Evolutionary conservation across 1,139 yeast species (phyloP), one percentile per base, ranked within the genome.

Genomic region (Candida mesenterica): DNA sequence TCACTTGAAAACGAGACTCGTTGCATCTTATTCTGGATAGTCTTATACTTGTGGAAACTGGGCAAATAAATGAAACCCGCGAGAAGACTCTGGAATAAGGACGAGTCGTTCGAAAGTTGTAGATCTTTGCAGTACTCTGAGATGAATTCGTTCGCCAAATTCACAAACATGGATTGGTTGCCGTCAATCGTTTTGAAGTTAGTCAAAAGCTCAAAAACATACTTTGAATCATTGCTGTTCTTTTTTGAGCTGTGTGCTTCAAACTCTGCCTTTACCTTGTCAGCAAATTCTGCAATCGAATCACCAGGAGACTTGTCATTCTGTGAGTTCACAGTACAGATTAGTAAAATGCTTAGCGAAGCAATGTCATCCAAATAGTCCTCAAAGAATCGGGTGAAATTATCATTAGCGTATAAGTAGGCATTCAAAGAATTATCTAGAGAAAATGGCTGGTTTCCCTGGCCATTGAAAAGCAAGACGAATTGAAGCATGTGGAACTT

Each of bases 41-140:
- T 70, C 48, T 65, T 69, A 46, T 80, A 82, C 55, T 86, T 87
- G 52, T 82, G 72, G 52, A 85, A 79, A 39, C 72, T 76, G 10
- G 94, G 94, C 39, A 86, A 65, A 31, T 90, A 82, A 15, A 83
- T 66, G 32, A 77, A 74, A 2, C 95, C 92, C 1, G 94, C 81
- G 31, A 84, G 61, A 2, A 82, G 62, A 9, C 85, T 72, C 45
- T 82, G 72, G 55, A 78, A 81, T 23, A 87, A 56, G 0, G 94
- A 85, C 0, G 94, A 82, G 42, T 82, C 86, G 16, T 81, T 77
- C 1, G 87, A 75, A 24, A 85, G 64, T 4, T 79, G 79, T 49
- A 82, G 61, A 33, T 75, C 64, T 9, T 78, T 67, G 51, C 95
- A 85, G 49, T 73, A 87, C 44, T 81, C 87, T 6, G 79, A 72